Base-by-base conservation (phyloP, 352 stramenopile species). In the Halophytophthora batemanensis region DNA sequence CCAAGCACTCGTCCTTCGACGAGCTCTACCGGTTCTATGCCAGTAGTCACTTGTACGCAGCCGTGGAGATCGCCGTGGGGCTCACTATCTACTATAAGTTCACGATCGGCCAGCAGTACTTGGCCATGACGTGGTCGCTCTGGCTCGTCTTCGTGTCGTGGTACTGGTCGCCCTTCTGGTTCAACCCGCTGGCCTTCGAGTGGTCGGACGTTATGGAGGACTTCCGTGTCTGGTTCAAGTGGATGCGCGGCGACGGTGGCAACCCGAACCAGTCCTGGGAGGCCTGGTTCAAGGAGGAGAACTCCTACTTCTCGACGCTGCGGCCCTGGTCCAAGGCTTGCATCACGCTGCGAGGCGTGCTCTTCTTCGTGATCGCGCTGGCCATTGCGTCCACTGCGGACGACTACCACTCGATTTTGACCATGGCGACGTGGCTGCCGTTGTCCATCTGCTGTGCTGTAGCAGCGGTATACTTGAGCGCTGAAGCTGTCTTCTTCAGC, bases 21-120 rank as follows among this genome's bases (percentile, higher is more conserved):
- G 97, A 99, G 52, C 85, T 98, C 29, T 99, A 94, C 69, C 90
- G 97, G 1, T 99, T 99, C 69, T 99, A 99, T 73, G 96, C 97
- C 3, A 94, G 90, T 45, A 98, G 90, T 44, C 97, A 99, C 70
- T 67, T 99, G 43, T 99, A 99, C 64, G 84, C 98, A 37, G 96
- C 93, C 21, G 77, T 98, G 21, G 86, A 95, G 44, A 83, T 95
- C 56, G 90, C 91, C 13, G 82, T 86, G 6, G 95, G 88, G 0
- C 80, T 99, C 38, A 82, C 95, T 19, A 56, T 99, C 23, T 98
- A 99, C 75, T 93, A 78, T 23, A 72, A 97, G 50, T 98, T 97
- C 69, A 98, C 93, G 11, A 70, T 93, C 35, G 87, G 95, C 35
- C 74, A 86, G 45, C 96, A 99, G 74, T 99, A 99, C 78, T 90